These are phyloP conservation scores for Dysphania ambrosioides DNA, from an alignment of 148 eudicot genomes.

Conservation along the genomic window DNA sequence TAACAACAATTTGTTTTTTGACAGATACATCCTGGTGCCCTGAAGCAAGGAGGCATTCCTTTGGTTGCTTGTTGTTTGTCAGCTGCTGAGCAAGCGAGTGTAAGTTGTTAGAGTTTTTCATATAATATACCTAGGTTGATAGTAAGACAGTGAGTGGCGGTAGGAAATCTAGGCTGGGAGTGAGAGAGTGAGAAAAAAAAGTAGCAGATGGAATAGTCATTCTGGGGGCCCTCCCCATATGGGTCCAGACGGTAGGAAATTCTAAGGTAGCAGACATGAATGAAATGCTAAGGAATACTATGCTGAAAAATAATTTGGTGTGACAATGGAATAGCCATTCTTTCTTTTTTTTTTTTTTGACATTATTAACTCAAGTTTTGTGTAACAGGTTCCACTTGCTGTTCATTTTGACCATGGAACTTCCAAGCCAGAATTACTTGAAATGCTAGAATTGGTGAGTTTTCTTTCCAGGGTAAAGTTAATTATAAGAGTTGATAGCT, in stretches of 20 bases:
- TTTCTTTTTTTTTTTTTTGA: neutral
- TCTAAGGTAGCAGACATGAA: too few relatives aligned
- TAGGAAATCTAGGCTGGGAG: too few relatives aligned
- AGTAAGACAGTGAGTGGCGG: neutral
- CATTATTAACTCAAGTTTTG: neutral
- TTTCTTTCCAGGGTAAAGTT: neutral
- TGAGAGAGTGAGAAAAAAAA: neutral
- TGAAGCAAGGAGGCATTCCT: conserved; percentile 79
- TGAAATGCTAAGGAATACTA: neutral
- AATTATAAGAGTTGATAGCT: neutral
- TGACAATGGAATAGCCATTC: neutral
- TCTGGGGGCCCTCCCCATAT: too few relatives aligned
- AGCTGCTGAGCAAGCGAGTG: conserved; percentile 84
- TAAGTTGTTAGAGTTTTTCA: conserved; percentile 48
- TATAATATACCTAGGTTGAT: neutral
- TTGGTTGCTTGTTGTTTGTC: conserved; percentile 82
- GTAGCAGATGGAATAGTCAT: too few relatives aligned
- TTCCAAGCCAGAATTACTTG: conserved; percentile 76
- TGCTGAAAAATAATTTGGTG: neutral
- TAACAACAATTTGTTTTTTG: conserved; percentile 6
- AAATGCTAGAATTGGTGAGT: conserved; percentile 81
- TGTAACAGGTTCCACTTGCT: conserved; percentile 76
- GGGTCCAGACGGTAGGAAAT: too few relatives aligned
- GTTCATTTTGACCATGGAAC: conserved; percentile 97
- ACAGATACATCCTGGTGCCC: conserved; percentile 94